These are phyloP conservation scores for Aspergillus glaucus DNA, from an alignment of 2,329 filamentous ascomycete species.

Conservation along the genomic window DNA sequence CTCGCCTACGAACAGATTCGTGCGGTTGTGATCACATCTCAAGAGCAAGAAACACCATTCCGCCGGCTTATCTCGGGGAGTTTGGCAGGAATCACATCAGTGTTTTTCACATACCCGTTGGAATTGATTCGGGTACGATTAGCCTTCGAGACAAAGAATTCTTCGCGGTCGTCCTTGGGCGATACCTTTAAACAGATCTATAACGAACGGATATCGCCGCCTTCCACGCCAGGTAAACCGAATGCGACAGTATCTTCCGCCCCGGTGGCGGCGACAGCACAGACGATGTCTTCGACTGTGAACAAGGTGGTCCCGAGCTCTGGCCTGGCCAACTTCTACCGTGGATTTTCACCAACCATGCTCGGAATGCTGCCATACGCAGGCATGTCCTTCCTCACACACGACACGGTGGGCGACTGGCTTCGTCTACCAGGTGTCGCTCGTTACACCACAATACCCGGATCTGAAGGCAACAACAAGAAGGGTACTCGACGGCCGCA, in stretches of 20 bases:
- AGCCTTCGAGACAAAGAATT: slow-evolving; percentile 83
- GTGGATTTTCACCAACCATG: slow-evolving; percentile 83
- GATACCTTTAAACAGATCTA: slow-evolving; percentile 84
- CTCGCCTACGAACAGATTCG: slow-evolving; percentile 96
- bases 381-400: slow-evolving; percentile 88
- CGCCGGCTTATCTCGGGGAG: slow-evolving; percentile 53
- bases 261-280: slow-evolving; percentile 33
- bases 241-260: slow-evolving; percentile 36
- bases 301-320: slow-evolving; percentile 53
- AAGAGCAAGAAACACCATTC: slow-evolving; percentile 69
- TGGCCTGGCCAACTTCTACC: slow-evolving; percentile 86
- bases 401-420: slow-evolving; percentile 82
- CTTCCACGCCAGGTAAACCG: slow-evolving; percentile 29
- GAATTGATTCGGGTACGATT: slow-evolving; percentile 89
- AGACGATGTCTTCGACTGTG: slow-evolving; percentile 31
- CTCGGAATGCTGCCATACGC: slow-evolving; percentile 96
- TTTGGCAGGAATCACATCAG: slow-evolving; percentile 68
- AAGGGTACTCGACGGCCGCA: slow-evolving; percentile 57
- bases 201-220: slow-evolving; percentile 56
- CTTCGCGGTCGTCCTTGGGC: slow-evolving; percentile 62
- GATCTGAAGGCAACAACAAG: slow-evolving; percentile 42
- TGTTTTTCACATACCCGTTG: slow-evolving; percentile 93
- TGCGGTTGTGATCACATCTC: slow-evolving; percentile 63
- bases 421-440: slow-evolving; percentile 65
- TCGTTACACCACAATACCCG: slow-evolving; percentile 67